A percentile compares a stretch with the other conserved stretches of the same genome.
phyloP scores from a whole-genome alignment of 768 basidiomycete species.

The Lactarius pseudohatsudake region DNA sequence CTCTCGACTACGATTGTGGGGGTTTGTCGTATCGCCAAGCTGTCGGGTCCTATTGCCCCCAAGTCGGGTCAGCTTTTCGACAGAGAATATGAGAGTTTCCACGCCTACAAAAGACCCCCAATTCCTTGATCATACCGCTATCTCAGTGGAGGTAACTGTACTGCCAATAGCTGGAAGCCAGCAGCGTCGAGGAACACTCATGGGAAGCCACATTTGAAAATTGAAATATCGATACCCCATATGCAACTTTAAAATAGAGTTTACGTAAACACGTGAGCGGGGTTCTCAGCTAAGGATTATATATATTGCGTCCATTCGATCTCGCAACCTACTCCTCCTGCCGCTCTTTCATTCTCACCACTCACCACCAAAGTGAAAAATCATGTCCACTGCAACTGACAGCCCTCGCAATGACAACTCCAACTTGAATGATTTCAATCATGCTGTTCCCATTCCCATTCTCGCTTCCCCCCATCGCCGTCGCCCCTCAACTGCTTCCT shows the following conservation, averaged over 20 bases:
- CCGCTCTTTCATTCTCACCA: background rate
- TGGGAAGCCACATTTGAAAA: conserved; percentile 1
- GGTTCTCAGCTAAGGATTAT: background rate
- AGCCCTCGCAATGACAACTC: conserved; percentile 6
- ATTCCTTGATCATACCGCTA: background rate
- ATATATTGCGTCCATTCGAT: conserved; percentile 3
- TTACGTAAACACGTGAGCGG: conserved; percentile 21
- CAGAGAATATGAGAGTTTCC: background rate
- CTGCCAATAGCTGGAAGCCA: background rate
- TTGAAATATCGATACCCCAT: conserved; percentile 3
- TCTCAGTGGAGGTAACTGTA: background rate
- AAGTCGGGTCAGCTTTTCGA: background rate
- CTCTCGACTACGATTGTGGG: background rate
- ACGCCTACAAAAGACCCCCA: background rate
- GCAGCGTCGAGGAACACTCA: background rate
- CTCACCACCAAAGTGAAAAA: background rate
- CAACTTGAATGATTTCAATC: conserved; percentile 12
- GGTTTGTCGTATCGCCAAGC: background rate
- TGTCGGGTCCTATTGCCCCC: background rate
- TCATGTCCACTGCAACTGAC: conserved; percentile 24
- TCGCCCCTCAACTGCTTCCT: conserved; percentile 23
- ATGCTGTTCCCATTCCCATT: conserved; percentile 28
- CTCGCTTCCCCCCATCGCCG: conserved; percentile 17
- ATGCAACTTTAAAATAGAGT: conserved; percentile 21
- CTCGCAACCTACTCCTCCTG: background rate